These are phyloP conservation scores for Cladophialophora chaetospira DNA, from an alignment of 2,329 filamentous ascomycete genomes.

Conservation along the genomic window DNA sequence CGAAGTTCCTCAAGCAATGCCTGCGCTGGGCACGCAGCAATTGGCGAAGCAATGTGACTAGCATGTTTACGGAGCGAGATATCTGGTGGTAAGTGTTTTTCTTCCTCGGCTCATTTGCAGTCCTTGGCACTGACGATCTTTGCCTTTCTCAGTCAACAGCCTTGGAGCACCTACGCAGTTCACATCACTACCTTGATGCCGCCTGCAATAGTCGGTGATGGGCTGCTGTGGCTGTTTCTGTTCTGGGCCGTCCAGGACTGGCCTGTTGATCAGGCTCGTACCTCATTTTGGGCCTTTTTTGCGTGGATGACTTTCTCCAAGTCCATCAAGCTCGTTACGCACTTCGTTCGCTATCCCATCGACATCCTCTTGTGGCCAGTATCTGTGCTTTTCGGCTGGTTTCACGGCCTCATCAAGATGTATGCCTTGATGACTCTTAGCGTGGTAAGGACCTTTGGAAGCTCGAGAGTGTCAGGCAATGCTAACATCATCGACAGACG, in stretches of 20 bases:
- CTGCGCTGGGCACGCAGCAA: conserved; percentile 95
- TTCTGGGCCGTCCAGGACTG: conserved; percentile 68
- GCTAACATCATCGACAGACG: conserved; percentile 60
- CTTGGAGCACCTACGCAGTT: conserved; percentile 90
- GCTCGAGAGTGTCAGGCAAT: neutral
- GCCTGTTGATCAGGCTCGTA: conserved; percentile 55
- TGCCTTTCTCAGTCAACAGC: conserved; percentile 67
- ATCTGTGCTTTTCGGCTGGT: conserved; percentile 89
- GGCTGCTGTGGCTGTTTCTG: conserved; percentile 68
- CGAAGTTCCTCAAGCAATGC: conserved; percentile 90
- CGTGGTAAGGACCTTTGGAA: conserved; percentile 68
- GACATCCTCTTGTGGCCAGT: conserved; percentile 79
- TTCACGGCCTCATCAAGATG: conserved; percentile 89
- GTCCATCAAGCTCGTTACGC: conserved; percentile 83
- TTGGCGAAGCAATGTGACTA: conserved; percentile 95
- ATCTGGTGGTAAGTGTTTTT: conserved; percentile 75
- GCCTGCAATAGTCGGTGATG: conserved; percentile 77
- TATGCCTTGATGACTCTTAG: conserved; percentile 81
- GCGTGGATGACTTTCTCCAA: conserved; percentile 86
- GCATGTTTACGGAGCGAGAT: conserved; percentile 77
- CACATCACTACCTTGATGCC: conserved; percentile 92
- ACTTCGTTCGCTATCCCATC: conserved; percentile 80
- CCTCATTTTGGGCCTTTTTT: conserved; percentile 63
- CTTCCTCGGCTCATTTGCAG: conserved; percentile 18
- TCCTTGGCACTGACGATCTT: conserved; percentile 25